phyloP scores from a whole-genome alignment of 768 basidiomycete species.

The Boletus tylopilopsis region DNA sequence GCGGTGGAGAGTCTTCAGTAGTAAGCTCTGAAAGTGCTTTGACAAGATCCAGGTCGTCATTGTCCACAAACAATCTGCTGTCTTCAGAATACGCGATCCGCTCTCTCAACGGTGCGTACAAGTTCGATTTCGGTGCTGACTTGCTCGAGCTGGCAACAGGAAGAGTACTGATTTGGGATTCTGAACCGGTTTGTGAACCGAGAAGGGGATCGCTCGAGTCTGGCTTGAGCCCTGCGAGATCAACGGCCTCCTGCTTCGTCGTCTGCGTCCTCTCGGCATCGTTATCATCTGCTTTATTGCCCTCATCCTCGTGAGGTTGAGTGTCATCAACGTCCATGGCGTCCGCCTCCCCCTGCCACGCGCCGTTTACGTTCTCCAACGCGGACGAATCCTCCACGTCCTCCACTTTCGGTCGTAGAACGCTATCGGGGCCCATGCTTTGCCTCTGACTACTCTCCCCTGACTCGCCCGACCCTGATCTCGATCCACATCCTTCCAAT shows the following conservation, averaged over 20 bases:
- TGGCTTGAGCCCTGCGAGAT: slow-evolving; percentile 44
- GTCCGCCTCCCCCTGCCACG: slow-evolving; percentile 18
- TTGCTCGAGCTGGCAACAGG: slow-evolving; percentile 30
- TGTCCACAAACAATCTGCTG: slow-evolving; percentile 50
- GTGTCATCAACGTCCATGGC: slow-evolving; percentile 35
- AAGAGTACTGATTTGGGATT: slow-evolving; percentile 26
- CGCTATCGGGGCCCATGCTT: slow-evolving; percentile 24
- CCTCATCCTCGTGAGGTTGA: slow-evolving; percentile 25
- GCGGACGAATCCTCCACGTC: slow-evolving; percentile 57
- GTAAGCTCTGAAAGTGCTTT: slow-evolving; percentile 43
- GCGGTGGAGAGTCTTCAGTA: slow-evolving; percentile 20
- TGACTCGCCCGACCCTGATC: slow-evolving; percentile 28
- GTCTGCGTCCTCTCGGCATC: slow-evolving; percentile 17
- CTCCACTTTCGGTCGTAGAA: slow-evolving; percentile 44
- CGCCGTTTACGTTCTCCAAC: slow-evolving; percentile 24
- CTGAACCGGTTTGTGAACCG: slow-evolving; percentile 38
- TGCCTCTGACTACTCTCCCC: slow-evolving; percentile 36
- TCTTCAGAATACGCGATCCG: slow-evolving; percentile 45
- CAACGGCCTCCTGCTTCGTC: slow-evolving; percentile 25
- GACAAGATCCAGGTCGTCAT: slow-evolving; percentile 49
- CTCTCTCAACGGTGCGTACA: slow-evolving; percentile 58
- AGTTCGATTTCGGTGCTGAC: slow-evolving; percentile 37
- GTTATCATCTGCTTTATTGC: slow-evolving; percentile 8
- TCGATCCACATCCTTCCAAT: slow-evolving; percentile 36
- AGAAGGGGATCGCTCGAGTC: slow-evolving; percentile 56